Evolutionary conservation across 441 rosid species (phyloP).

Genomic region (Eutrema salsugineum): DNA sequence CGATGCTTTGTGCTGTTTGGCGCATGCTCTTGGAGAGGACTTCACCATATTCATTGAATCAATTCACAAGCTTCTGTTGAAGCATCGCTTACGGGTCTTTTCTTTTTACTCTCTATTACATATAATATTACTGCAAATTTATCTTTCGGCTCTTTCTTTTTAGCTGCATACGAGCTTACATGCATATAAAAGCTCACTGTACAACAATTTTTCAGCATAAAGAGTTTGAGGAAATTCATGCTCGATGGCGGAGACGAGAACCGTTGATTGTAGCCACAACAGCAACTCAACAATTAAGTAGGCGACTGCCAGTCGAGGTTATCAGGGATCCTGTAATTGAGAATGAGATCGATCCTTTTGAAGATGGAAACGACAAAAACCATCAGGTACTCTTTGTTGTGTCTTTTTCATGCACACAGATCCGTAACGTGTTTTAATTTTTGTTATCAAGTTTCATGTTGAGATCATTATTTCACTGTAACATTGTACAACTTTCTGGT

Average conservation of each 20-base stretch:
- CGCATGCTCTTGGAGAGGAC: constrained; percentile 98
- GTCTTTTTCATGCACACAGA: neutral
- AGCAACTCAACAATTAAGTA: constrained; percentile 81
- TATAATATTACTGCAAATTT: neutral
- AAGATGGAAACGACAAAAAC: constrained; percentile 77
- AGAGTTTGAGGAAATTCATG: constrained; percentile 97
- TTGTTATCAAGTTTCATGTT: constrained; percentile 1
- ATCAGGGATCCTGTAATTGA: constrained; percentile 87
- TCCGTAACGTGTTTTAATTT: neutral
- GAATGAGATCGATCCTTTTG: constrained; percentile 80
- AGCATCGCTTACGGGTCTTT: constrained; percentile 71
- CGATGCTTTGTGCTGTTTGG: constrained; percentile 98
- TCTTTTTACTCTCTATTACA: constrained; percentile 3
- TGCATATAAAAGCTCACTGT: neutral
- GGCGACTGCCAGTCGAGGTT: constrained; percentile 79
- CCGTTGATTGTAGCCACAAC: constrained; percentile 83
- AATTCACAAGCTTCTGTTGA: constrained; percentile 82
- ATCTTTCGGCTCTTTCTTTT: neutral
- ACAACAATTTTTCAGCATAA: constrained; percentile 65
- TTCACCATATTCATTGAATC: constrained; percentile 95
- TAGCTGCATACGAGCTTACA: neutral
- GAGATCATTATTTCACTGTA: neutral
- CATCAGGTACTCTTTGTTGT: constrained; percentile 62
- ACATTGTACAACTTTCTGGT: constrained; percentile 12
- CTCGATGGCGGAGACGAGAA: constrained; percentile 74